phyloP scores from a whole-genome alignment of 2,329 filamentous ascomycete genomes.

The Penicillium sp. region DNA sequence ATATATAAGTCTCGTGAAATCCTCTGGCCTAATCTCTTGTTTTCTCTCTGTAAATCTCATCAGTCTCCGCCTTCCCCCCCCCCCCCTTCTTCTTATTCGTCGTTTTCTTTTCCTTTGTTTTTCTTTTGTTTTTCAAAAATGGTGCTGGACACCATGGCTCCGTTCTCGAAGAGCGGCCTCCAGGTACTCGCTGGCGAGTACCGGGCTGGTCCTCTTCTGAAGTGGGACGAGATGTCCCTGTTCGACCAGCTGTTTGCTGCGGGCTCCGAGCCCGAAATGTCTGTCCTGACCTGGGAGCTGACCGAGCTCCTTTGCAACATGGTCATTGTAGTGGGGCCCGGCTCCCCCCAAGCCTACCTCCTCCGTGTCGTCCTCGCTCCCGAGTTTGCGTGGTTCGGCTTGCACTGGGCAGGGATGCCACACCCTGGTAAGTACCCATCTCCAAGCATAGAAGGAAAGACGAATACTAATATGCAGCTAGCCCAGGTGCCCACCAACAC shows the following conservation, averaged over 20 bases:
- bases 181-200: slow-evolving; percentile 8
- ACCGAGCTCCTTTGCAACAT: slow-evolving; percentile 5
- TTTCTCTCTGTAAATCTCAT: background rate
- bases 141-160: background rate
- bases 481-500: background rate
- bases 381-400: slow-evolving; percentile 11
- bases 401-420: slow-evolving; percentile 8
- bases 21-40: background rate
- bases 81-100: background rate
- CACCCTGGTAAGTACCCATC: background rate
- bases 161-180: slow-evolving; percentile 3
- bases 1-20: background rate
- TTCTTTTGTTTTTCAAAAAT: background rate
- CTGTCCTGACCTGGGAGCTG: background rate
- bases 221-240: background rate
- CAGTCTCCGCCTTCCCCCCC: no score
- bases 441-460: background rate
- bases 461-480: background rate
- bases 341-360: background rate
- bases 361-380: slow-evolving; percentile 6
- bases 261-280: background rate
- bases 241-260: slow-evolving; percentile 2
- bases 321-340: slow-evolving; percentile 9
- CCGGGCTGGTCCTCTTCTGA: background rate
- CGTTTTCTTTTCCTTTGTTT: background rate